Evolutionary conservation across 2,329 filamentous ascomycete species (phyloP).

Genomic region (Penicillium italicum): DNA sequence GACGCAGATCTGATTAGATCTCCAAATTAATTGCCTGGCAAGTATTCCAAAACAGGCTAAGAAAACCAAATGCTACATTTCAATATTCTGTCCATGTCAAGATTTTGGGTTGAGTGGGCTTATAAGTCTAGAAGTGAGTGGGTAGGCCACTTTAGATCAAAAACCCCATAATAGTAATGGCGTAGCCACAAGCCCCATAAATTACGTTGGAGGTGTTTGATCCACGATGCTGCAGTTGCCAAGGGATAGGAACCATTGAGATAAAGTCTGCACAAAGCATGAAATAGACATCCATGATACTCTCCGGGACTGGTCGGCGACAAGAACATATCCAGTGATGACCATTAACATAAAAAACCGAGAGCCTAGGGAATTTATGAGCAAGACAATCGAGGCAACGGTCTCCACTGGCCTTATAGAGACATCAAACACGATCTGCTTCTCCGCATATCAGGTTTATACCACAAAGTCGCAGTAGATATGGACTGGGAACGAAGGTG

Average conservation of each 20-base stretch:
- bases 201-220: neutral
- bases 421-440: neutral
- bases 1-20: neutral
- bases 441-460: neutral
- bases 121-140: neutral
- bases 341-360: neutral
- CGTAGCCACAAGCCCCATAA: slow-evolving; percentile 6
- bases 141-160: neutral
- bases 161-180: neutral
- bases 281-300: neutral
- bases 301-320: no score
- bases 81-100: neutral
- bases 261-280: neutral
- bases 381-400: neutral
- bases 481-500: neutral
- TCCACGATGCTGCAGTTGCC: neutral
- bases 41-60: neutral
- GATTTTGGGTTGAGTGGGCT: neutral
- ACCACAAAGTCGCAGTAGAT: neutral
- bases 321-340: neutral
- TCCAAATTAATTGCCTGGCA: no score
- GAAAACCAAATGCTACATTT: neutral
- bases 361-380: neutral
- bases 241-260: neutral
- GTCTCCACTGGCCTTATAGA: neutral